Evolutionary conservation across 78 protist species (phyloP).

Genomic region (Capsaspora owczarzaki): DNA sequence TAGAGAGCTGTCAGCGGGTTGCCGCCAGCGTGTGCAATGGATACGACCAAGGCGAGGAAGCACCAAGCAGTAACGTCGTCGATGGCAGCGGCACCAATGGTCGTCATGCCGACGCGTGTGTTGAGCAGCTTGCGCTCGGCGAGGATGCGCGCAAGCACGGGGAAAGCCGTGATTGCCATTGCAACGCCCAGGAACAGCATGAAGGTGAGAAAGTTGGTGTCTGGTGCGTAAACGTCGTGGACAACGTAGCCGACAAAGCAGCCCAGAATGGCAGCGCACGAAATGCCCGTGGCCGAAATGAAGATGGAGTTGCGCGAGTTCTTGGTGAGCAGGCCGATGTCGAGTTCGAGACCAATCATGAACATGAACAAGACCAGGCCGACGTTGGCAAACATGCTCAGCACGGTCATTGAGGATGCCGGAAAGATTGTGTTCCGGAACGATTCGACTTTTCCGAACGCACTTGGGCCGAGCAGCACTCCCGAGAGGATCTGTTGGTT

Average conservation of each 20-base stretch:
- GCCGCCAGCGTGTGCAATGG: neutral
- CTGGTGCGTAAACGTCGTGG: neutral
- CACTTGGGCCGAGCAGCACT: neutral
- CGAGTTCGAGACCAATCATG: conserved; percentile 52
- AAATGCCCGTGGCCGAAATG: conserved; percentile 31
- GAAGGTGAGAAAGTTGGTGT: conserved; percentile 19
- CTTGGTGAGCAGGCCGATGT: conserved; percentile 23
- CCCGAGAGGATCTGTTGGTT: neutral
- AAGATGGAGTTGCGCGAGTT: conserved; percentile 26
- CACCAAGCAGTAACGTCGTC: conserved; percentile 51
- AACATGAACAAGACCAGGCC: conserved; percentile 56
- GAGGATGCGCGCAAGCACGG: conserved; percentile 55
- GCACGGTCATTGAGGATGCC: neutral
- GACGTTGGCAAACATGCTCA: conserved; percentile 46
- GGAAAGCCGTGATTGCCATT: conserved; percentile 59
- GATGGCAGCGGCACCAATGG: conserved; percentile 54
- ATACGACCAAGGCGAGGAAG: conserved; percentile 47
- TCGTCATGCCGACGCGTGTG: conserved; percentile 35
- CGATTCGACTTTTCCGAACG: neutral
- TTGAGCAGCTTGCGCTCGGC: conserved; percentile 43
- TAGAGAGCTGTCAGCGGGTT: conserved; percentile 32
- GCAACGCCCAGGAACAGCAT: conserved; percentile 49
- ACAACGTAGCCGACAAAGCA: neutral
- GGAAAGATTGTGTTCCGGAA: neutral
- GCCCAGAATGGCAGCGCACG: conserved; percentile 49